Conservation (phyloP, 306 rosid species). For the Arachis hypogaea region DNA sequence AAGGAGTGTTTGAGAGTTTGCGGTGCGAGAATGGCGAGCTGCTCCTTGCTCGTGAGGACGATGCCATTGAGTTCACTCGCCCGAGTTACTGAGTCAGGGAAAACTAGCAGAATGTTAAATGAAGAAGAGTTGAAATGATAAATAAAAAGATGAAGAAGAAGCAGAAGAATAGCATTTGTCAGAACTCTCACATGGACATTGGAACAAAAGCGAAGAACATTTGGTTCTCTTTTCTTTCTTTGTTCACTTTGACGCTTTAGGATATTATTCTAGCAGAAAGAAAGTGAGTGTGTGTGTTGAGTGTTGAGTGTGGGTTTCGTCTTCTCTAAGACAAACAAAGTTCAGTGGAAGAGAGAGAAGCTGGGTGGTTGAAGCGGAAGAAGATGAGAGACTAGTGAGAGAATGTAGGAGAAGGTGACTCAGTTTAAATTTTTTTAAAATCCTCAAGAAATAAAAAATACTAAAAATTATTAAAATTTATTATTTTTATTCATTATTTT, state of each 20-base stretch:
- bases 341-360: constrained; percentile 50
- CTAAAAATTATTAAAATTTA: too few species aligned
- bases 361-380: constrained; percentile 32
- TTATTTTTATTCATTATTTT: too few species aligned
- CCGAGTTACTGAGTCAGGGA: constrained; percentile 52
- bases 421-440: constrained; percentile 37
- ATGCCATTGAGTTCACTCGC: constrained; percentile 70
- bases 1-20: constrained; percentile 55
- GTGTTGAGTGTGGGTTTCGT: constrained; percentile 57
- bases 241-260: constrained; percentile 40
- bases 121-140: constrained; percentile 29
- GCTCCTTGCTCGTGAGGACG: constrained; percentile 85
- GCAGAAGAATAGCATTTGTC: constrained; percentile 55
- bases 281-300: constrained; percentile 27
- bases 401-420: constrained; percentile 28
- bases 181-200: constrained; percentile 78
- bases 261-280: constrained; percentile 28
- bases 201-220: constrained; percentile 64
- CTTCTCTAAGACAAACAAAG: constrained; percentile 75
- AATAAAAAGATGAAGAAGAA: constrained; percentile 35
- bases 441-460: background rate
- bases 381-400: constrained; percentile 48
- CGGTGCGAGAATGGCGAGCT: constrained; percentile 92
- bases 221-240: constrained; percentile 25
- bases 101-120: constrained; percentile 22